These are phyloP conservation scores for Cytospora leucostoma DNA, from an alignment of 2,329 filamentous ascomycete species.

Conservation along the genomic window DNA sequence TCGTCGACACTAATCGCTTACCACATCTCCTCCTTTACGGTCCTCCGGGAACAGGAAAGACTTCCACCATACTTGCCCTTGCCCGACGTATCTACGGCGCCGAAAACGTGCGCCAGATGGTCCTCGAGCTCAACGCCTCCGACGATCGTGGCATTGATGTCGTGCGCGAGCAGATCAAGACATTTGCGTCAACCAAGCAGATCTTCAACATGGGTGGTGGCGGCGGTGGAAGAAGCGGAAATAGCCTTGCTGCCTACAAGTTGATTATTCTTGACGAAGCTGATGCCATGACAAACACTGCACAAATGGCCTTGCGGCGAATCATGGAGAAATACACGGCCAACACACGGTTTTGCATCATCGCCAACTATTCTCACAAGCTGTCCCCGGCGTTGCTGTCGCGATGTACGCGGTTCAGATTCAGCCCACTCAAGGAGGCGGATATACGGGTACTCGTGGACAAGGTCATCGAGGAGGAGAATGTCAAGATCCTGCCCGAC, in stretches of 20 bases:
- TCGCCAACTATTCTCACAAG: conserved; percentile 99
- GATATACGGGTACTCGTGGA: conserved; percentile 88
- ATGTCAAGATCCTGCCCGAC: conserved; percentile 77
- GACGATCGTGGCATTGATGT: conserved; percentile 98
- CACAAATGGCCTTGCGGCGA: conserved; percentile 92
- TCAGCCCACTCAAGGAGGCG: conserved; percentile 85
- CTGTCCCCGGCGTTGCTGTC: conserved; percentile 90
- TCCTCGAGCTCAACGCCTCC: conserved; percentile 94
- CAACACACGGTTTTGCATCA: conserved; percentile 97
- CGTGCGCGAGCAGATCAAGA: conserved; percentile 98
- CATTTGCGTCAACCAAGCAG: conserved; percentile 95
- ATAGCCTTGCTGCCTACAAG: conserved; percentile 76
- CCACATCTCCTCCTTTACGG: conserved; percentile 97
- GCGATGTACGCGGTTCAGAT: conserved; percentile 90
- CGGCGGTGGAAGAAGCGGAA: conserved; percentile 44
- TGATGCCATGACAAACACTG: conserved; percentile 99
- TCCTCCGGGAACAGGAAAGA: conserved; percentile 95
- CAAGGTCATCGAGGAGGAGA: conserved; percentile 84
- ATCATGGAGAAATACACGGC: conserved; percentile 99
- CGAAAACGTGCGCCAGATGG: conserved; percentile 96
- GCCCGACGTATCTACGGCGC: conserved; percentile 89
- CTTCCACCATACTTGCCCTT: conserved; percentile 91
- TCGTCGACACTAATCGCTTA: conserved; percentile 89
- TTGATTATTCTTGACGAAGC: conserved; percentile 97
- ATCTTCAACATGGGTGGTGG: conserved; percentile 74